These are phyloP conservation scores for Backusella morwellensis DNA, from an alignment of 192 early-diverging fungal genomes.

Conservation along the genomic window DNA sequence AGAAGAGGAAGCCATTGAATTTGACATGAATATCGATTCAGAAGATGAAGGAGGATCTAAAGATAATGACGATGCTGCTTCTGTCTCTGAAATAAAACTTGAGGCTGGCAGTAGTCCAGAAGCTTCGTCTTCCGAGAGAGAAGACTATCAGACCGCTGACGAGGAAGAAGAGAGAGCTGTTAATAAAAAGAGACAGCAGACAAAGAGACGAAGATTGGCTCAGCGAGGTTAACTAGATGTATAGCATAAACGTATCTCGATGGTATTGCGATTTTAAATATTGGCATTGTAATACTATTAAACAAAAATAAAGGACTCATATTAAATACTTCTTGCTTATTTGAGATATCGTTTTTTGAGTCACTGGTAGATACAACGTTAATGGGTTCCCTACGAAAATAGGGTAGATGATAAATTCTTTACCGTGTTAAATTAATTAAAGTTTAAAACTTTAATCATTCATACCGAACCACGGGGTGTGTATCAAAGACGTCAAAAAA, in stretches of 20 bases:
- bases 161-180: neutral
- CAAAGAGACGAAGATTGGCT: neutral
- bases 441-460: neutral
- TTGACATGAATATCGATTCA: neutral
- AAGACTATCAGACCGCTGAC: neutral
- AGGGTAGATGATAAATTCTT: neutral
- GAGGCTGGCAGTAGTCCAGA: neutral
- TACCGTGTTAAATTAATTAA: too few relatives aligned
- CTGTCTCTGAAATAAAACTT: neutral
- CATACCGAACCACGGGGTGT: neutral
- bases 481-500: neutral
- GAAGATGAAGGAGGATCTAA: neutral
- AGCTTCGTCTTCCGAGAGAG: neutral
- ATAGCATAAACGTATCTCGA: too few relatives aligned
- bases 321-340: neutral
- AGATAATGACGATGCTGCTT: neutral
- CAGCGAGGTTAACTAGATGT: neutral
- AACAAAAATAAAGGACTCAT: neutral
- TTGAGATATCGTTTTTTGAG: neutral
- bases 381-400: neutral
- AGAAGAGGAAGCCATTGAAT: slow-evolving; percentile 4
- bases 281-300: too few relatives aligned
- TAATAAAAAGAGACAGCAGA: neutral
- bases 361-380: too few relatives aligned
- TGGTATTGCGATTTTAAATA: too few relatives aligned